Evolutionary conservation across 768 basidiomycete species (phyloP).

Genomic region (Tylopilus vinaceipallidus): DNA sequence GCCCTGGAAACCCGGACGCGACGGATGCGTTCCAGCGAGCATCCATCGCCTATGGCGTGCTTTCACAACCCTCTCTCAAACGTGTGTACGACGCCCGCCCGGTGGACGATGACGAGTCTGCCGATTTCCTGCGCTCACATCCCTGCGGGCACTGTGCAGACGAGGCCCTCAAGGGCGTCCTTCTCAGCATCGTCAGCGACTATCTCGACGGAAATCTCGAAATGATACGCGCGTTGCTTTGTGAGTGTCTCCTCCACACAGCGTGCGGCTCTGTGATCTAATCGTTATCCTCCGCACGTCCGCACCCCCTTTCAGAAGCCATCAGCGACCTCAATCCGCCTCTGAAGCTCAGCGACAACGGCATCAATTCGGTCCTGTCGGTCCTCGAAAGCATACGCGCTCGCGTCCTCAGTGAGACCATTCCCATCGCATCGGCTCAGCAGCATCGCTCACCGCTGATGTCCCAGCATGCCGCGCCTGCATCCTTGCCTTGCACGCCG

Average conservation of each 20-base stretch:
- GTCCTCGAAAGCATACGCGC: slow-evolving; percentile 70
- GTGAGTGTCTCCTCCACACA: no score
- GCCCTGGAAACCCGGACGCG: slow-evolving; percentile 67
- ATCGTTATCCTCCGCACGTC: background rate
- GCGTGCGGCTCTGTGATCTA: no score
- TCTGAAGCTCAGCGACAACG: slow-evolving; percentile 73
- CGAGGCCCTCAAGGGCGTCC: slow-evolving; percentile 74
- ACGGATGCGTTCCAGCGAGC: slow-evolving; percentile 87
- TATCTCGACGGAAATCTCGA: slow-evolving; percentile 88
- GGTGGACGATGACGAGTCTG: slow-evolving; percentile 37
- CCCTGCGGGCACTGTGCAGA: slow-evolving; percentile 57
- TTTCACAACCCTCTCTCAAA: slow-evolving; percentile 69
- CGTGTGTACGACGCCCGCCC: slow-evolving; percentile 65
- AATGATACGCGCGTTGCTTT: slow-evolving; percentile 71
- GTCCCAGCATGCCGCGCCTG: slow-evolving; percentile 70
- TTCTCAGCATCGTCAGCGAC: slow-evolving; percentile 75
- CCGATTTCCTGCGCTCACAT: slow-evolving; percentile 54
- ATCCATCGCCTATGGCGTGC: slow-evolving; percentile 77
- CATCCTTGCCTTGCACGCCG: slow-evolving; percentile 66
- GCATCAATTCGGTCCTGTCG: slow-evolving; percentile 71
- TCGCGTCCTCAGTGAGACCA: slow-evolving; percentile 59
- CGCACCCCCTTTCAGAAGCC: slow-evolving; percentile 46
- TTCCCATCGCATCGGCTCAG: background rate
- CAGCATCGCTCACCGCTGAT: background rate
- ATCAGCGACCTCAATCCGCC: slow-evolving; percentile 80